Base-by-base conservation (phyloP, 371 early-diverging fungal genomes). In the Mortierella sp. region DNA sequence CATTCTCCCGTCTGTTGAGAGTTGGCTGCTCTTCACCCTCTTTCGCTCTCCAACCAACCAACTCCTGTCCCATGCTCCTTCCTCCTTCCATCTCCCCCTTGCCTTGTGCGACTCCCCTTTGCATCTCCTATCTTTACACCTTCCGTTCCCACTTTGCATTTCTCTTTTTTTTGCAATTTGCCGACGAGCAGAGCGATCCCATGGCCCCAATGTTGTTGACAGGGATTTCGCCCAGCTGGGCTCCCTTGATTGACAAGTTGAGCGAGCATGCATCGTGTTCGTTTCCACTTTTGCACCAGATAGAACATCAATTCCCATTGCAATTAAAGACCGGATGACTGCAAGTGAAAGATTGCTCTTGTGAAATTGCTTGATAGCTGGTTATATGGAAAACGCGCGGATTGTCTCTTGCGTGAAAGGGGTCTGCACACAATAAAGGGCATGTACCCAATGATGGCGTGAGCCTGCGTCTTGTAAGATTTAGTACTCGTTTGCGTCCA, bases 31-130 rank as follows among this genome's bases (percentile, higher is more conserved):
- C 14, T 14, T 28, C 59, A 10, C 9, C 54, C 50, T 21, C 90
- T 98, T 98, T 91, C 98, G 98, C 91, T 37, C 21, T 64, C 34
- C 31, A 10, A 31, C 31, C 57, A 10, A 10, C 28, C 59, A 19
- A 24, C 26, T 59, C 59, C 31, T 28, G 10, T 28, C 57, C 14
- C 28, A 59, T 28, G 13, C 59, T 5, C 53, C 16, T 34, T 34
- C 61, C 5, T 21, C 61, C 61, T 16, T 61, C 64, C 64, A 16
- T 61, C 64, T 34, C 64, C 5, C 67, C 67, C 43, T 34, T 61
- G 31, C 28, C 8, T 61, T 61, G 19, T 34, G 19, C 37, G 21
- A 13, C 31, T 31, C 34, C 19, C 19, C 19, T 61, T 24, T 8
- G 37, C 34, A 21, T 40, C n/a, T 34, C 61, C 61, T 61, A 31